Evolutionary conservation across 164 flowering plant genomes (phyloP).

Genomic region (Tinospora cordifolia): DNA sequence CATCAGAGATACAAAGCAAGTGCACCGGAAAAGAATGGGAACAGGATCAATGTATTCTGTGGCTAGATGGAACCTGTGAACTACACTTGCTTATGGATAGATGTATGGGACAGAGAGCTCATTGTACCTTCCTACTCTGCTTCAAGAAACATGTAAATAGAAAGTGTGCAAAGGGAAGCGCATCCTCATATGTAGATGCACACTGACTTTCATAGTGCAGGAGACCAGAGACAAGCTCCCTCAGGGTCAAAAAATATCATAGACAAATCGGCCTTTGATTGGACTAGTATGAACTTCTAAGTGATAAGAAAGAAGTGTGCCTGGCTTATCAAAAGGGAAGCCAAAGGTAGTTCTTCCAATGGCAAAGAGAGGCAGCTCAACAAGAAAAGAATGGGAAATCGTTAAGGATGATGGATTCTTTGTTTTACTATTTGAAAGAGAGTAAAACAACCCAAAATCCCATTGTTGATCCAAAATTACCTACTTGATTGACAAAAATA

Average conservation of each 20-base stretch:
- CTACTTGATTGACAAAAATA: slow-evolving; percentile 8
- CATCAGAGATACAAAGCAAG: not conserved
- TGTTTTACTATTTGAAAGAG: no score
- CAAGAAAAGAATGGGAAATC: no score
- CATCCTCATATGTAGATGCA: no score
- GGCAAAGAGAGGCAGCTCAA: not conserved
- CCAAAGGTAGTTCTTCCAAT: slow-evolving; percentile 1
- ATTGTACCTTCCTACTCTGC: not conserved
- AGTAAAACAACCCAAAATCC: no score
- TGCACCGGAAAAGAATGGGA: not conserved
- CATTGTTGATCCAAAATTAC: slow-evolving; percentile 7
- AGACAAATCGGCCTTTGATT: slow-evolving; percentile 6
- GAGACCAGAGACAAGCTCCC: not conserved
- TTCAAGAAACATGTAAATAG: not conserved
- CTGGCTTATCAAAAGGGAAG: not conserved
- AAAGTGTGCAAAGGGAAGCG: not conserved
- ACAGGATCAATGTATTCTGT: not conserved
- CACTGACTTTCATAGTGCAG: not conserved
- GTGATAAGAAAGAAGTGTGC: not conserved
- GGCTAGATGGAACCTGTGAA: not conserved
- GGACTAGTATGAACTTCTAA: not conserved
- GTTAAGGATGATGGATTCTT: no score
- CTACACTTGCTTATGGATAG: slow-evolving; percentile 1
- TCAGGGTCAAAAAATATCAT: not conserved
- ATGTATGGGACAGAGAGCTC: not conserved